These are phyloP conservation scores for Chiua virens DNA, from an alignment of 768 basidiomycete species.

Conservation along the genomic window DNA sequence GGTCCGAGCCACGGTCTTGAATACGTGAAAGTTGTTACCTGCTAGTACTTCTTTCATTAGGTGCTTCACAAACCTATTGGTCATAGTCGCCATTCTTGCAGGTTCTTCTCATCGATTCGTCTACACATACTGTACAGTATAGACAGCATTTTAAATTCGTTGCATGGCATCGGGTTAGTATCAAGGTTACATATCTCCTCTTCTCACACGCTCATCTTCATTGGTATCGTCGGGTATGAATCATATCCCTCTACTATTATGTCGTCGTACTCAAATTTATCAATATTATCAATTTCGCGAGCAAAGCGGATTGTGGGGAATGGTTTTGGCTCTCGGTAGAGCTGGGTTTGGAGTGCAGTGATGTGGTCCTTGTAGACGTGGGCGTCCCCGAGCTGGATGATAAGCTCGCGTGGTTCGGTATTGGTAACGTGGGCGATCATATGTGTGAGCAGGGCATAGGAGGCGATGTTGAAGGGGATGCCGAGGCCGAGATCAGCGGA, in stretches of 20 bases:
- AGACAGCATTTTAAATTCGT: not conserved
- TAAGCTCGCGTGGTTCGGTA: slow-evolving; percentile 83
- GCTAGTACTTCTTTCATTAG: no score
- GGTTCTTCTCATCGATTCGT: no score
- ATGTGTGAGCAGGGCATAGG: slow-evolving; percentile 94
- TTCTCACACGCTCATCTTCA: slow-evolving; percentile 96
- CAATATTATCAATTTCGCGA: slow-evolving; percentile 65
- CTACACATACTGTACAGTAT: not conserved
- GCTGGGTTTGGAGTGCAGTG: slow-evolving; percentile 79
- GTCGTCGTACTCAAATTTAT: slow-evolving; percentile 79
- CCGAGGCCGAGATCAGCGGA: slow-evolving; percentile 97
- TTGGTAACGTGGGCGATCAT: slow-evolving; percentile 94
- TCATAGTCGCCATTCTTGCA: no score
- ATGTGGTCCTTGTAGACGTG: slow-evolving; percentile 95
- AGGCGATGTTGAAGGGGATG: slow-evolving; percentile 99
- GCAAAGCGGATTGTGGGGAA: slow-evolving; percentile 84
- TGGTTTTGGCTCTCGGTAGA: slow-evolving; percentile 70
- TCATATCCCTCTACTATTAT: slow-evolving; percentile 86
- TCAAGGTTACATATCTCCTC: not conserved
- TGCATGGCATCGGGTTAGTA: slow-evolving; percentile 9
- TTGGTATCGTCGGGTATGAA: slow-evolving; percentile 78
- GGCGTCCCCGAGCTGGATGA: slow-evolving; percentile 96
- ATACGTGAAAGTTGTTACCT: no score
- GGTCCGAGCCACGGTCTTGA: no score
- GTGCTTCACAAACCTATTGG: no score